phyloP scores from a whole-genome alignment of 2,329 filamentous ascomycete species.

The Periconia digitata region DNA sequence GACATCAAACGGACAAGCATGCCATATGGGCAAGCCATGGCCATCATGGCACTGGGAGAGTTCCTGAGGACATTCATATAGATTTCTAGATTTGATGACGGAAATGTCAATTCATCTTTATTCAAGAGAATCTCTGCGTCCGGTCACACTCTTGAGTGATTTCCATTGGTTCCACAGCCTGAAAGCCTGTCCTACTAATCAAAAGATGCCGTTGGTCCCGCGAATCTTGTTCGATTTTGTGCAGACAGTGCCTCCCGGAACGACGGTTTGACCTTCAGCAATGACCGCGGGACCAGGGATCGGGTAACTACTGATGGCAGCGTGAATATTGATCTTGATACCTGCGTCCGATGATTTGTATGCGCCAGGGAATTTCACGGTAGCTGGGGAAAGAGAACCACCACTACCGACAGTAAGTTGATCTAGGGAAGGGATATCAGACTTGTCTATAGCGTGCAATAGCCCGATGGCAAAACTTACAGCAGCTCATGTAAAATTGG shows the following conservation, averaged over 20 bases:
- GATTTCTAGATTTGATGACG: constrained; percentile 1
- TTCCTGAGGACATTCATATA: constrained; percentile 64
- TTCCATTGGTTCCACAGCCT: too few relatives aligned
- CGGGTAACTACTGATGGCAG: constrained; percentile 40
- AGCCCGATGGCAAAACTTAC: constrained; percentile 8
- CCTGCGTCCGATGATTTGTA: constrained; percentile 26
- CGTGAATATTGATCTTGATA: constrained; percentile 31
- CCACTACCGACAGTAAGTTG: constrained; percentile 30
- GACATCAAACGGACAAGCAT: constrained; percentile 76
- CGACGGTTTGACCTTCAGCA: constrained; percentile 15
- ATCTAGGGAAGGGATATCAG: constrained; percentile 9
- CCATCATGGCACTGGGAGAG: constrained; percentile 78
- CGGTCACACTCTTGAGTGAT: too few relatives aligned
- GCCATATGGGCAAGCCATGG: constrained; percentile 85
- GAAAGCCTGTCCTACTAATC: neutral
- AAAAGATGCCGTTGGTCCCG: constrained; percentile 14
- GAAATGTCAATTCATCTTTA: too few relatives aligned
- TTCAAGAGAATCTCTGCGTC: too few relatives aligned
- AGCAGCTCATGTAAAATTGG: constrained; percentile 49
- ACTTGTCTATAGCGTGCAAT: neutral
- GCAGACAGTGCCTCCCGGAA: constrained; percentile 17
- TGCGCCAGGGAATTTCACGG: constrained; percentile 28
- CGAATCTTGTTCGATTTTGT: constrained; percentile 13
- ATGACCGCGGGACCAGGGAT: constrained; percentile 49
- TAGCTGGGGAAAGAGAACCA: constrained; percentile 13